Conservation (phyloP, 495 filamentous ascomycete genomes). For the Penicillium soppii region DNA sequence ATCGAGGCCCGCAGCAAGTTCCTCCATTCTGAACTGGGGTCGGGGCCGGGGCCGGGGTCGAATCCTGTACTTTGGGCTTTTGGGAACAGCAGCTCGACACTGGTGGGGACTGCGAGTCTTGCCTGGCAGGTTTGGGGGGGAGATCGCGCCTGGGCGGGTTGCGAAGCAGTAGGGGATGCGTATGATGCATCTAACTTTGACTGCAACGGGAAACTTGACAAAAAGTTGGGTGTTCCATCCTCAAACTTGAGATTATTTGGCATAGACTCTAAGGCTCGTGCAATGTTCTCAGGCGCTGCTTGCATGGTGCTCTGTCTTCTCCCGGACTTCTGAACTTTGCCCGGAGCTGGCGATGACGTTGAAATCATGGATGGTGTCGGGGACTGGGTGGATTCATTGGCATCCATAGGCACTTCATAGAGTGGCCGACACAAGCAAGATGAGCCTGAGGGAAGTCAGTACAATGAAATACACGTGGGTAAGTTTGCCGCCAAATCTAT, state of each 20-base stretch:
- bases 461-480: neutral
- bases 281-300: constrained; percentile 27
- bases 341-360: constrained; percentile 14
- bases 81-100: constrained; percentile 31
- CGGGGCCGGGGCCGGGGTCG: constrained; percentile 12
- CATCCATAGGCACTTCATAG: constrained; percentile 33
- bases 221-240: constrained; percentile 13
- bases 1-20: constrained; percentile 34
- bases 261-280: constrained; percentile 25
- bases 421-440: constrained; percentile 43
- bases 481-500: neutral
- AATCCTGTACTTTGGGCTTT: constrained; percentile 15
- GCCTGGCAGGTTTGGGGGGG: neutral
- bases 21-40: constrained; percentile 13
- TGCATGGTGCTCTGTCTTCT: constrained; percentile 28
- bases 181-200: constrained; percentile 4
- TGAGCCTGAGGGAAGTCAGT: constrained; percentile 24
- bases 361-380: constrained; percentile 8
- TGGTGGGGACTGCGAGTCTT: neutral
- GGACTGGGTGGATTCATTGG: constrained; percentile 16
- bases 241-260: constrained; percentile 22
- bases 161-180: neutral
- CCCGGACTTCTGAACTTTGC: constrained; percentile 28
- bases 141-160: neutral
- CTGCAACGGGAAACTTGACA: constrained; percentile 8